Evolutionary conservation across 1,139 yeast species (phyloP), one percentile per base, ranked within the genome.

Genomic region (Suhomyces bribrorum): DNA sequence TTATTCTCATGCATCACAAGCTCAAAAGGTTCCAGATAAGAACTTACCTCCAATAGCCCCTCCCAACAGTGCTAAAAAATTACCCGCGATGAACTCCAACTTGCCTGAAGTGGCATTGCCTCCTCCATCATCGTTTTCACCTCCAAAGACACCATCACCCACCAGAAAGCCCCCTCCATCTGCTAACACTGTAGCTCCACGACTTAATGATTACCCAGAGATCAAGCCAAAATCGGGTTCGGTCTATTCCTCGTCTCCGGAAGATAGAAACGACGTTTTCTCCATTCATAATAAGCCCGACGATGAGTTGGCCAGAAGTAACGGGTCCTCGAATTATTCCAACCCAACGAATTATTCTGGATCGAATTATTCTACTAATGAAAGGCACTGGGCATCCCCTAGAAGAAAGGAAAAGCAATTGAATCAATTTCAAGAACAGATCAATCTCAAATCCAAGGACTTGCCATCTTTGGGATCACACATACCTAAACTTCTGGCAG

Each of bases 301-400:
- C 2, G 34, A 41, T 29, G 31, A 56, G 42, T 34, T 48, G 12
- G 38, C 50, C 11, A 48, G 50, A 17, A 39, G 45, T 25, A 43
- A 61, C 40, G 44, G 45, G 2, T 42, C 46, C 3, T 43, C 48
- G n/a, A 43, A 43, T 36, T 41, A 49, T 26, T 46, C 48, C 27
- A 49, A 48, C 30, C 48, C 50, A 9, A 44, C 73, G 24, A 67
- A 70, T 31, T 77, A 73, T 50, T 76, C 83, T 1, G 64, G 78
- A 16, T 63, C 73, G 12, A 60, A 64, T 32, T 54, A 58, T 36
- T 61, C 57, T 16, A 40, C 46, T 5, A 37, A 28, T 6, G 66
- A 61, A 31, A 65, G 79, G 41, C 71, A 70, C 43, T 77, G 83
- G 83, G 75, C 78, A 27, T 75, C 81, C 2, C 82, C 83, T 16